Base-by-base conservation (phyloP, 345 rosid genomes). In the Mangifera indica region DNA sequence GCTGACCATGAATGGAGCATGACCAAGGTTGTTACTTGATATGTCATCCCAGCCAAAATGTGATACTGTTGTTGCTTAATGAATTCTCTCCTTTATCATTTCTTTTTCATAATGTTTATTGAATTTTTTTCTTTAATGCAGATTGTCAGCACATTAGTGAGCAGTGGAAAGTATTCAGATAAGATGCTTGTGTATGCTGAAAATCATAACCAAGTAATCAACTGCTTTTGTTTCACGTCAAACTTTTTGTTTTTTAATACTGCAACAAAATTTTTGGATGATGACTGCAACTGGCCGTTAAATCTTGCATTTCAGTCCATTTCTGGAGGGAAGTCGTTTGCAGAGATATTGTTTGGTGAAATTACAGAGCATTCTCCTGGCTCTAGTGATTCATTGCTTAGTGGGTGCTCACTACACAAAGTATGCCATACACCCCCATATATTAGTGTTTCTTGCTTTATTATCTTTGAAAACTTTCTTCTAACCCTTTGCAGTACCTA, bases 291-390 rank as follows among this genome's bases (percentile, higher is more conserved):
- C 56, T 26, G 73, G 56, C 55, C 34, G 29, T 65, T 72, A 10
- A 25, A 40, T 72, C 74, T 63, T 82, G 52, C 60, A 42, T 62
- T 34, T 67, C 81, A 94, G 98, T 90, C 97, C 46, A 92, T 94
- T 78, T 85, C 98, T 71, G 98, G 98, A 79, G 97, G 97, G 67
- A 79, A 75, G 75, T 94, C 98, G 72, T 94, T 92, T 79, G 98
- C 97, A 0, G 97, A 89, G 84, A 84, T 94, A 57, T 79, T 94
- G 77, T 78, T 94, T 71, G 90, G 98, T 63, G 84, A 85, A 74
- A 72, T 82, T 55, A 60, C 73, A 29, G 81, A 86, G 70, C 80
- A 78, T 71, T 79, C 89, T 84, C 73, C 95, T 65, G 79, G 60
- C 72, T 80, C 84, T 29, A 72, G 64, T 64, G 87, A 86, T 52